Conservation (phyloP, 805 yeast genomes). For the Cyberlindnera suaveolens region DNA sequence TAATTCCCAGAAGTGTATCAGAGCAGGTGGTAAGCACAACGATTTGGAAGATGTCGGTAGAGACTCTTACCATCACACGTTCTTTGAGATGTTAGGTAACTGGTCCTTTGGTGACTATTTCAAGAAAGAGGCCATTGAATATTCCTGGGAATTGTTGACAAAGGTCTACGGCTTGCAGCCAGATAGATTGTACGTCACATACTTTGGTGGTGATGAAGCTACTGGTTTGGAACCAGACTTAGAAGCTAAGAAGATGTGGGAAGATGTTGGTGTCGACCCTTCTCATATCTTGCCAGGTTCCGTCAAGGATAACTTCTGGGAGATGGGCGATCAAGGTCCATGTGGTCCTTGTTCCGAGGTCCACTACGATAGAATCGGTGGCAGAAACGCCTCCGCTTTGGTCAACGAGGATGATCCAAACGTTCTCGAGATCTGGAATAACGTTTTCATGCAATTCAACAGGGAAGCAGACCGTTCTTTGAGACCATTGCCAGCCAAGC, state of each 20-base stretch:
- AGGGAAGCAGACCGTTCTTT: constrained; percentile 84
- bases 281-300: constrained; percentile 92
- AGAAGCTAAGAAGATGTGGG: constrained; percentile 89
- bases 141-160: constrained; percentile 90
- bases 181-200: constrained; percentile 86
- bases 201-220: constrained; percentile 87
- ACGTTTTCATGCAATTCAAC: constrained; percentile 94
- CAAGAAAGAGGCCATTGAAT: constrained; percentile 85
- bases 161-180: constrained; percentile 72
- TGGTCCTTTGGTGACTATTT: constrained; percentile 99
- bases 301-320: constrained; percentile 95
- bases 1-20: constrained; percentile 95
- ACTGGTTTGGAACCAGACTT: constrained; percentile 86
- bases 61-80: constrained; percentile 97
- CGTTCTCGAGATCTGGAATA: constrained; percentile 96
- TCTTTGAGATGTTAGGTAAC: constrained; percentile 98
- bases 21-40: constrained; percentile 99
- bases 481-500: constrained; percentile 85
- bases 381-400: constrained; percentile 85
- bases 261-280: constrained; percentile 79
- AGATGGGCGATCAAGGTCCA: constrained; percentile 99
- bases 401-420: constrained; percentile 98
- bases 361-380: constrained; percentile 97
- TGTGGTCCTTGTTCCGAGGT: constrained; percentile 99
- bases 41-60: constrained; percentile 98